These are phyloP conservation scores for Discostella stelligeroides DNA, from an alignment of 108 stramenopile genomes.

Conservation along the genomic window DNA sequence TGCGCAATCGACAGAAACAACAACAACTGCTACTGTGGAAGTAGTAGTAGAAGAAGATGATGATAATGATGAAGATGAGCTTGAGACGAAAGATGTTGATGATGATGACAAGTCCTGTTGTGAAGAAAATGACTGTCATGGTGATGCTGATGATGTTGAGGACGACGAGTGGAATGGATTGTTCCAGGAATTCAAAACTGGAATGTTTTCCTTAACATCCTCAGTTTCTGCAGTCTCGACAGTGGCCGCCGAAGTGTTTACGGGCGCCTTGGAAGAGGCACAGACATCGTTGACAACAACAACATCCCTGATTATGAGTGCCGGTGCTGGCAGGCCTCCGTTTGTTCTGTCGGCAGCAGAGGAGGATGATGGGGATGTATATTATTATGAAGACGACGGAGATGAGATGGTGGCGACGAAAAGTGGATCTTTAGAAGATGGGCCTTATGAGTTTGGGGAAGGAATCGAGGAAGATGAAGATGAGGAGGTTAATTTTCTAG, in stretches of 20 bases:
- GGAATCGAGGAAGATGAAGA: conserved; percentile 30
- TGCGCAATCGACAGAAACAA: too few species aligned
- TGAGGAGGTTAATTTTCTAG: conserved; percentile 23
- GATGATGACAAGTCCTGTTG: not conserved
- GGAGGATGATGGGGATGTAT: conserved; percentile 26
- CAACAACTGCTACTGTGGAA: too few species aligned
- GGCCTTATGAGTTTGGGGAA: conserved; percentile 19
- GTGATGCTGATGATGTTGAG: conserved; percentile 6
- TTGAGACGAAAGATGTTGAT: too few species aligned
- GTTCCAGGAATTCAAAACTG: conserved; percentile 8
- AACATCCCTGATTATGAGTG: conserved; percentile 7
- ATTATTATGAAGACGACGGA: conserved; percentile 13
- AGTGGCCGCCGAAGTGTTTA: conserved; percentile 5
- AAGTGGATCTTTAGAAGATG: conserved; percentile 2
- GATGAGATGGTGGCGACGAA: not conserved
- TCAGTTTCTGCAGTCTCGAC: not conserved
- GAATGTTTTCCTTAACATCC: conserved; percentile 4
- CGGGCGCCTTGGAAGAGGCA: not conserved
- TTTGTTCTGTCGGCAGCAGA: conserved; percentile 29
- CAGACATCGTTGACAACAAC: not conserved
- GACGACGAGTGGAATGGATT: conserved; percentile 16
- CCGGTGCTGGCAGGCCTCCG: conserved; percentile 7
- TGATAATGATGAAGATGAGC: too few species aligned
- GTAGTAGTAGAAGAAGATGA: too few species aligned
- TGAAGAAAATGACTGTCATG: not conserved